phyloP scores from a whole-genome alignment of 163 green algal genomes.

The Scenedesmus sp. region DNA sequence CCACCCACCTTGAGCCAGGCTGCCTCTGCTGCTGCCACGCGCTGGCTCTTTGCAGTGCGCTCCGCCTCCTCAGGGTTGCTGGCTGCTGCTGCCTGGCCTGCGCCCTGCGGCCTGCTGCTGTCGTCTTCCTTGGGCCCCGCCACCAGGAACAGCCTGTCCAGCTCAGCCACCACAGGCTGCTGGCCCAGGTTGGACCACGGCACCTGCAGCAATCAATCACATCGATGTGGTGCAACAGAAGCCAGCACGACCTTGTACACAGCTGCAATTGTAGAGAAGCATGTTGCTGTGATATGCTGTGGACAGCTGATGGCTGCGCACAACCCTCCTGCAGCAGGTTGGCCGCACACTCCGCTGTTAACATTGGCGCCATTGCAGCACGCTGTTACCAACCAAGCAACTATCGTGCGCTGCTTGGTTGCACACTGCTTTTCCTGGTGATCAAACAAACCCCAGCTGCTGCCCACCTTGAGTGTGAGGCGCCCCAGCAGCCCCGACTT shows the following conservation, averaged over 20 bases:
- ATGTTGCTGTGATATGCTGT: neutral
- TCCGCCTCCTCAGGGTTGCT: constrained; percentile 55
- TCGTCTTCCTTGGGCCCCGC: constrained; percentile 73
- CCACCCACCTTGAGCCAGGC: constrained; percentile 70
- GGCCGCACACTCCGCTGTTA: neutral
- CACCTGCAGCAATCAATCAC: constrained; percentile 70
- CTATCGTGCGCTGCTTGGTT: neutral
- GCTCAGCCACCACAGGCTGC: constrained; percentile 90
- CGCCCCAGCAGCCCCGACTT: constrained; percentile 91
- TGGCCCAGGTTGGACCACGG: constrained; percentile 93
- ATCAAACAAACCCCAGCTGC: neutral
- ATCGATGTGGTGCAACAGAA: neutral
- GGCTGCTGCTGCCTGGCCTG: neutral
- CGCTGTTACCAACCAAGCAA: neutral
- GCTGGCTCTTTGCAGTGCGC: constrained; percentile 63
- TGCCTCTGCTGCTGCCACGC: constrained; percentile 71
- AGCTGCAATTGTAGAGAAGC: neutral
- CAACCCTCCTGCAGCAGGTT: neutral
- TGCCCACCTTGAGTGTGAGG: constrained; percentile 90
- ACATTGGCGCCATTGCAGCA: neutral
- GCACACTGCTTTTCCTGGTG: neutral
- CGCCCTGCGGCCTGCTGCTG: constrained; percentile 18
- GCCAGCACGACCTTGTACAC: too few relatives aligned
- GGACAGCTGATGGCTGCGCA: neutral
- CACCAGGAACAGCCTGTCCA: constrained; percentile 95